Percentiles rank a stretch among this genome's conserved stretches.
These are phyloP conservation scores for Trichoderma erinaceum DNA, from an alignment of 495 filamentous ascomycete species.

Conservation along the genomic window DNA sequence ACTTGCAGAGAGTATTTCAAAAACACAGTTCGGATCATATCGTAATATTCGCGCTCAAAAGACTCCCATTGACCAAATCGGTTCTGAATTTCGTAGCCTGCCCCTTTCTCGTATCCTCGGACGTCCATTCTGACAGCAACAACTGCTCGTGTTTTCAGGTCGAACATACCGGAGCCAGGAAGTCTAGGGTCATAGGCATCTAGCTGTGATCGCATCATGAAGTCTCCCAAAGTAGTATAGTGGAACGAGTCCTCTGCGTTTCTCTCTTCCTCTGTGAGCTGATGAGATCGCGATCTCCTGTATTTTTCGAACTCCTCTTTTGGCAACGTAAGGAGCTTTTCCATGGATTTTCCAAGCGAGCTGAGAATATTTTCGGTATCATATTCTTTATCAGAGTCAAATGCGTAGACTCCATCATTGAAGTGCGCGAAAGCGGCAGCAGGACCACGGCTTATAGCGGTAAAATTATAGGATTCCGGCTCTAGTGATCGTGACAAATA, in stretches of 20 bases:
- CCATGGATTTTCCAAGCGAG: slow-evolving; percentile 90
- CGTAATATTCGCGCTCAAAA: slow-evolving; percentile 91
- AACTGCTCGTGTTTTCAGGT: slow-evolving; percentile 92
- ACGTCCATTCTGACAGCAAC: slow-evolving; percentile 83
- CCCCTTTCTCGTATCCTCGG: slow-evolving; percentile 60
- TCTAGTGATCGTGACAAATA: slow-evolving; percentile 62
- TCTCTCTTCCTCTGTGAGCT: slow-evolving; percentile 58
- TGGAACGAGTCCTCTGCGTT: slow-evolving; percentile 70
- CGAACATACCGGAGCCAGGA: slow-evolving; percentile 92
- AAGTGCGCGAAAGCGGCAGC: slow-evolving; percentile 78
- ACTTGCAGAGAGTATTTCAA: slow-evolving; percentile 96
- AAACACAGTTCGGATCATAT: slow-evolving; percentile 93
- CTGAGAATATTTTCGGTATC: slow-evolving; percentile 79
- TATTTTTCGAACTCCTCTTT: slow-evolving; percentile 82
- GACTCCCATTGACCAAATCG: slow-evolving; percentile 75
- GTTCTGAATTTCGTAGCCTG: slow-evolving; percentile 80
- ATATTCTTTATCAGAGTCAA: slow-evolving; percentile 93
- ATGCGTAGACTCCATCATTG: slow-evolving; percentile 84
- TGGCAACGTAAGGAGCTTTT: slow-evolving; percentile 83
- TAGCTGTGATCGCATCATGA: slow-evolving; percentile 92
- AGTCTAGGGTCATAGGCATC: slow-evolving; percentile 84
- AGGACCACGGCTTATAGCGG: slow-evolving; percentile 60
- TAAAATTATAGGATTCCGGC: slow-evolving; percentile 57
- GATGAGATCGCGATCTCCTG: slow-evolving; percentile 55
- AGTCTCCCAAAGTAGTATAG: slow-evolving; percentile 82